Base-by-base conservation (phyloP, 148 eudicot genomes). In the Silene uniflora region DNA sequence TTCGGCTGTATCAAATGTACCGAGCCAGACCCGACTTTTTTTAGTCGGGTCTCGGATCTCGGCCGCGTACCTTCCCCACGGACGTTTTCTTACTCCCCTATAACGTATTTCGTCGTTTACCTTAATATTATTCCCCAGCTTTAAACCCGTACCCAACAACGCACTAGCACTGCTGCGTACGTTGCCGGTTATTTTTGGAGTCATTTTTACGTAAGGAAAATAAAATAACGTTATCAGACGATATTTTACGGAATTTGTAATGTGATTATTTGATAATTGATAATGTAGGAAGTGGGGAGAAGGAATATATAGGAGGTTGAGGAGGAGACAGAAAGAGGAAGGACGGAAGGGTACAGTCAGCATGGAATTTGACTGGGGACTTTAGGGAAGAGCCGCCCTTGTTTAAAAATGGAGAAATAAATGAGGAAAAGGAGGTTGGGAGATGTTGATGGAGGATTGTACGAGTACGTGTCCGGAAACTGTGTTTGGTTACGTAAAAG, bases 11-110 rank as follows among this genome's bases (percentile, higher is more conserved):
- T 91, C 96, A 32, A 87, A 91, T 0, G 96, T 91, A 0, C 96
- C 96, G 11, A 91, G 77, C 96, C 96, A 91, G 14, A 91, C 96
- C 6, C 96, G 91, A 73, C 83, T 73, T 73, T 86, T 91, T 67
- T 85, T 85, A 11, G 64, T 82, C 1, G 96, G 96, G 47, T 91
- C 93, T 0, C 96, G 76, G 69, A 91, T 91, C 90, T 91, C 96
- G 0, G 93, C 91, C 2, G 96, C 96, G 77, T 87, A 89, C 10
- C 93, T 62, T 0, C 96, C 93, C 96, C 91, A 87, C 7, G 96
- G 93, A 73, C 93, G 19, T 85, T 86, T 91, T 29, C 97, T 29
- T 0, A 91, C 97, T 0, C 97, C 97, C n/a, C 97, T 27, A 25
- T 71, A 91, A 68, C 83, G 93, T 61, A 70, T 42, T 74, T 87